These are phyloP conservation scores for Carallia brachiata DNA, from an alignment of 345 rosid genomes.

Conservation along the genomic window DNA sequence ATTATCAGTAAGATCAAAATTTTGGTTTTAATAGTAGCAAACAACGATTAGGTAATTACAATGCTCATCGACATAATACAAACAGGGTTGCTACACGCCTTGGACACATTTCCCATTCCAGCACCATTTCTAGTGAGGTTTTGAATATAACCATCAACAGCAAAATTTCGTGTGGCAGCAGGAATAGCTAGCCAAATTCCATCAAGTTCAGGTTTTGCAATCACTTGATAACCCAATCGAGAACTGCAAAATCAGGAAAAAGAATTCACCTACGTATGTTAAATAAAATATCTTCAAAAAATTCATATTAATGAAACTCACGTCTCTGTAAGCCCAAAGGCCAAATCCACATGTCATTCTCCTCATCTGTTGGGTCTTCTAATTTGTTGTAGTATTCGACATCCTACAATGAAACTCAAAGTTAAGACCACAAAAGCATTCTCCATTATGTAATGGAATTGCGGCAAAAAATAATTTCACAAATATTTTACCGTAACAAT, in stretches of 20 bases:
- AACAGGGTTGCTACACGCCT: constrained; percentile 36
- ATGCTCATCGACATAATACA: constrained; percentile 7
- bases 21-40: background rate
- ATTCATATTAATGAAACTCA: constrained; percentile 33
- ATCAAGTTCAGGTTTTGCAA: constrained; percentile 78
- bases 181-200: constrained; percentile 87
- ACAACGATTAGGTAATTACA: background rate
- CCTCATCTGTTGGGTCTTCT: constrained; percentile 93
- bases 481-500: constrained; percentile 61
- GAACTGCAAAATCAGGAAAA: constrained; percentile 48
- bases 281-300: background rate
- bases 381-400: constrained; percentile 76
- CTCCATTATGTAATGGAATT: background rate
- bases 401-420: constrained; percentile 44
- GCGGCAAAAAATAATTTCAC: background rate
- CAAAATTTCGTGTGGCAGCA: constrained; percentile 83
- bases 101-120: constrained; percentile 1
- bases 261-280: background rate
- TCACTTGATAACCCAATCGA: constrained; percentile 80
- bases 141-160: constrained; percentile 81
- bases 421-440: constrained; percentile 8
- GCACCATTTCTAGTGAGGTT: constrained; percentile 60
- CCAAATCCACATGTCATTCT: constrained; percentile 97
- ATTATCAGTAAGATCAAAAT: too few species aligned
- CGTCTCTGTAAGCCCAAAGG: constrained; percentile 90